phyloP scores from a whole-genome alignment of 352 stramenopile species.

The Phytophthora sansomeana region DNA sequence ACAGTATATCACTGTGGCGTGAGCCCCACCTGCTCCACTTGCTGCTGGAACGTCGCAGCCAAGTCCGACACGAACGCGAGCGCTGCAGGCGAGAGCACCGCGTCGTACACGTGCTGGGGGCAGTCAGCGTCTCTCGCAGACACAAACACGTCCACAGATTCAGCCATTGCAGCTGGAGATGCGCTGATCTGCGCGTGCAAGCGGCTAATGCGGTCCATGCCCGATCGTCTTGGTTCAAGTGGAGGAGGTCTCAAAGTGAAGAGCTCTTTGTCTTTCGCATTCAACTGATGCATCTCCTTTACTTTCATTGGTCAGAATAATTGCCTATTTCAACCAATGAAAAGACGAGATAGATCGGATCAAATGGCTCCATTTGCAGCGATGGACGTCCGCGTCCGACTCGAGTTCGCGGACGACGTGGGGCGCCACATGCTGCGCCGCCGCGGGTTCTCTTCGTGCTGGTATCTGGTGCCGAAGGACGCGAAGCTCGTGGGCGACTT shows the following conservation, averaged over 20 bases:
- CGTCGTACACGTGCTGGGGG: constrained; percentile 47
- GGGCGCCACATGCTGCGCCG: constrained; percentile 50
- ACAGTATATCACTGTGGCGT: background rate
- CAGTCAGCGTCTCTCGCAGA: constrained; percentile 30
- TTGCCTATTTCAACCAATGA: constrained; percentile 10
- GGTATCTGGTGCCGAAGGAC: constrained; percentile 64
- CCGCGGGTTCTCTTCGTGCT: constrained; percentile 68
- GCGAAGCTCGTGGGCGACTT: constrained; percentile 69
- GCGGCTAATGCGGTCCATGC: constrained; percentile 54
- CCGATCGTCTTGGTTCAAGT: background rate
- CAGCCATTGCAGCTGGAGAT: background rate
- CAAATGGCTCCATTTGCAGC: background rate
- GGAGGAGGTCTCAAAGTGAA: constrained; percentile 10
- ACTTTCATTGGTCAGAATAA: constrained; percentile 5
- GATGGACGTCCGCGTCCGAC: constrained; percentile 34
- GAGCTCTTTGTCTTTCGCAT: background rate
- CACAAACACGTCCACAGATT: constrained; percentile 36
- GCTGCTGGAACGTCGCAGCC: constrained; percentile 72
- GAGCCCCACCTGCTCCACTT: constrained; percentile 52
- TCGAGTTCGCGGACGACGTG: constrained; percentile 70
- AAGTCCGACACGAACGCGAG: constrained; percentile 90
- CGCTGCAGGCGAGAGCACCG: constrained; percentile 87
- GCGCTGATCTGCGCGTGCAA: constrained; percentile 45
- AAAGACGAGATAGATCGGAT: background rate
- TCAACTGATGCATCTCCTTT: background rate